Conservation (phyloP, 2,329 filamentous ascomycete species). For the Aspergillus neoniger region DNA sequence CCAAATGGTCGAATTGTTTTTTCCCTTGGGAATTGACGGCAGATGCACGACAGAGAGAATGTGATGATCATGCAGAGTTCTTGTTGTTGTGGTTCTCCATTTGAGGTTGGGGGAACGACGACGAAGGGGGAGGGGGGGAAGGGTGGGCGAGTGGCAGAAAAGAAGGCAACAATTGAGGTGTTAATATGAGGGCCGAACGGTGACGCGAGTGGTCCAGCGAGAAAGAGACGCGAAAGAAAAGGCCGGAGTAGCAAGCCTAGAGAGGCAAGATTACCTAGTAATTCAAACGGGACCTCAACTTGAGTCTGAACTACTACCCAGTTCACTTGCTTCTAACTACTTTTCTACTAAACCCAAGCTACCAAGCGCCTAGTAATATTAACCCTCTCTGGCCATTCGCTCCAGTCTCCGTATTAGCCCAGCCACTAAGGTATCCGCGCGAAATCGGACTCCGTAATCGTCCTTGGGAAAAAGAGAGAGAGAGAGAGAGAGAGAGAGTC, state of each 20-base stretch:
- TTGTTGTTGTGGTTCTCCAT: not conserved
- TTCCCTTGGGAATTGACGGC: conserved; percentile 1
- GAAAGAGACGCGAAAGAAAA: conserved; percentile 7
- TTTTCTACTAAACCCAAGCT: not conserved
- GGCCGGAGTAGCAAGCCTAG: not conserved
- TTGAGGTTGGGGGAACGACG: conserved; percentile 1
- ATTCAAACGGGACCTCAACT: not conserved
- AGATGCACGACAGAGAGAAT: conserved; percentile 7
- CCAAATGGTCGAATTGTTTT: conserved; percentile 4
- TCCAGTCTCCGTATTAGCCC: conserved; percentile 1
- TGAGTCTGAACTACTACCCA: too few relatives aligned
- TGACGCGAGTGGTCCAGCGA: conserved; percentile 22
- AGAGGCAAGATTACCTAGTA: not conserved
- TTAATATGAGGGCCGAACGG: conserved; percentile 16
- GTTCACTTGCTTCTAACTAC: not conserved
- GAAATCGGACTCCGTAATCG: conserved; percentile 3
- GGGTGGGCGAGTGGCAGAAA: conserved; percentile 9
- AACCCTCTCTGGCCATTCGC: conserved; percentile 1
- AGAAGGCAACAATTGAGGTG: conserved; percentile 19
- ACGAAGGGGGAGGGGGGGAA: conserved; percentile 3
- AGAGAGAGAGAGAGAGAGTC: too few relatives aligned
- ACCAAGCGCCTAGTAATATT: conserved; percentile 1
- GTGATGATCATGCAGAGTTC: conserved; percentile 1
- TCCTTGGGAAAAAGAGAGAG: not conserved
- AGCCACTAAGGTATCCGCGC: conserved; percentile 4